Percentiles rank a stretch among this genome's conserved stretches.
Evolutionary conservation across 768 basidiomycete genomes (phyloP).

Genomic region (Lactarius deliciosus): DNA sequence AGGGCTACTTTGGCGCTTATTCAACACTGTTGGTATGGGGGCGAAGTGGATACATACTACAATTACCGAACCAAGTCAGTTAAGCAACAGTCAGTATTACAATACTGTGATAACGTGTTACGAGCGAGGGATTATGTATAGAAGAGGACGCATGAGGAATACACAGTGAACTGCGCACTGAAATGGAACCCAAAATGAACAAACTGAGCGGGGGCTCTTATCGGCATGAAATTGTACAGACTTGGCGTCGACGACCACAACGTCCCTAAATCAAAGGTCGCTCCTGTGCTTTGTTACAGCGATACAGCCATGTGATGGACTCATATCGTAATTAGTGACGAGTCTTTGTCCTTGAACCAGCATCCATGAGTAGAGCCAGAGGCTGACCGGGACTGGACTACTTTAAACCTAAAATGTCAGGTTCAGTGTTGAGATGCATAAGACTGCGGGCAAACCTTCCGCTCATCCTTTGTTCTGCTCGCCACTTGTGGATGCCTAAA

Average conservation of each 20-base stretch:
- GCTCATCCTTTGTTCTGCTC: not conserved
- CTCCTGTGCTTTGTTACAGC: too few relatives aligned
- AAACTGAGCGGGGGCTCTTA: not conserved
- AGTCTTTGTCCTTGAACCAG: too few relatives aligned
- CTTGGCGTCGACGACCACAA: not conserved
- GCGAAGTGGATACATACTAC: not conserved
- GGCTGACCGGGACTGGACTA: too few relatives aligned
- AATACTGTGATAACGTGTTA: not conserved
- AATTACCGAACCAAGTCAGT: not conserved
- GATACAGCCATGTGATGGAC: not conserved
- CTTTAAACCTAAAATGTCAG: not conserved
- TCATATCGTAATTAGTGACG: not conserved
- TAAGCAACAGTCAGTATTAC: not conserved
- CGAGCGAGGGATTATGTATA: not conserved
- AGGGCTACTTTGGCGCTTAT: conserved; percentile 21
- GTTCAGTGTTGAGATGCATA: not conserved
- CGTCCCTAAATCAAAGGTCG: not conserved
- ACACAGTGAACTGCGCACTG: too few relatives aligned
- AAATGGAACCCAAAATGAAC: too few relatives aligned
- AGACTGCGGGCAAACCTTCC: not conserved
- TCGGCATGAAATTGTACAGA: not conserved
- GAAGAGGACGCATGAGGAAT: too few relatives aligned
- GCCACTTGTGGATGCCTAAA: not conserved
- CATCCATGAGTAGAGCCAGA: too few relatives aligned
- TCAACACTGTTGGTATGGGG: conserved; percentile 19